Conservation (phyloP, 805 yeast genomes). For the Jamesozyma lodderae region DNA sequence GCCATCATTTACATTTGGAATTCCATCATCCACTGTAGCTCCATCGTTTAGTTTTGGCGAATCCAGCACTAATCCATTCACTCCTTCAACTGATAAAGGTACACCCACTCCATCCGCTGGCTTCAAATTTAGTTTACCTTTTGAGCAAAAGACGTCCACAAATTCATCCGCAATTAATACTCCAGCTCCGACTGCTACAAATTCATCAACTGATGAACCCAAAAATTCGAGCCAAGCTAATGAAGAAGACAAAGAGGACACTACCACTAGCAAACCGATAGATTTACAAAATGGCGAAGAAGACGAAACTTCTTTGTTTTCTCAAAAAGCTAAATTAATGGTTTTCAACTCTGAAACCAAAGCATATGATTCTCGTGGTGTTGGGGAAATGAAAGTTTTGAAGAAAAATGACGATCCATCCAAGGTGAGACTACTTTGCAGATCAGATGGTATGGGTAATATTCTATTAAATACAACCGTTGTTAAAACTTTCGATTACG, state of each 20-base stretch:
- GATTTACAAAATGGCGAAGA: slow-evolving; percentile 72
- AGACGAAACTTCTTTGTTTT: slow-evolving; percentile 53
- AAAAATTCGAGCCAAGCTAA: slow-evolving; percentile 34
- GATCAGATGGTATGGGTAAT: slow-evolving; percentile 85
- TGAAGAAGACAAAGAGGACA: slow-evolving; percentile 29
- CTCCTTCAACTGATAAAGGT: slow-evolving; percentile 6
- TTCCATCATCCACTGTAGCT: slow-evolving; percentile 2
- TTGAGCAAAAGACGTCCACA: slow-evolving; percentile 19
- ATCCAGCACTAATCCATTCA: slow-evolving; percentile 9
- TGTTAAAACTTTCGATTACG: slow-evolving; percentile 49
- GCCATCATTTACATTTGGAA: slow-evolving; percentile 19
- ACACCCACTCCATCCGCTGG: slow-evolving; percentile 24
- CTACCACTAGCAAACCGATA: slow-evolving; percentile 33
- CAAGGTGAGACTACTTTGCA: slow-evolving; percentile 62
- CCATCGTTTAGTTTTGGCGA: slow-evolving; percentile 14
- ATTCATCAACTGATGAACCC: slow-evolving; percentile 30
- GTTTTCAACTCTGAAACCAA: slow-evolving; percentile 45
- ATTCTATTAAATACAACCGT: slow-evolving; percentile 63
- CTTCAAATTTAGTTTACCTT: slow-evolving; percentile 29
- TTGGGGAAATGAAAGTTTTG: slow-evolving; percentile 74
- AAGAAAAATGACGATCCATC: slow-evolving; percentile 44
- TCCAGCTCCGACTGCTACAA: slow-evolving; percentile 20
- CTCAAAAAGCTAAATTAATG: slow-evolving; percentile 66
- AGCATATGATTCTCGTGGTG: slow-evolving; percentile 54
- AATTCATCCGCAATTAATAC: slow-evolving; percentile 11